Base-by-base conservation (phyloP, 805 yeast genomes). In the Pichia ethanolica region DNA sequence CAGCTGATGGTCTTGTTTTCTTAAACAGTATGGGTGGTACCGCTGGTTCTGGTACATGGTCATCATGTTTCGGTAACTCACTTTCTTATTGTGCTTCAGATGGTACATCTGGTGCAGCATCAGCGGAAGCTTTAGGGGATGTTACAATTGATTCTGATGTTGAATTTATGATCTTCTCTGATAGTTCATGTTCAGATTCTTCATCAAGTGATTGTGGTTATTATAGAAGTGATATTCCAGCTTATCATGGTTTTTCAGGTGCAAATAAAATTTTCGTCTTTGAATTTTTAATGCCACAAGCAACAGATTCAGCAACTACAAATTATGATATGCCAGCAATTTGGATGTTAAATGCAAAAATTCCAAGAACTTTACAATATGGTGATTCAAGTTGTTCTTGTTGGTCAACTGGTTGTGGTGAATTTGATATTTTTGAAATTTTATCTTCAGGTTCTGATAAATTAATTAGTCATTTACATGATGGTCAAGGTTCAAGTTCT, bases 321-420 rank as follows among this genome's bases (percentile, higher is more conserved):
- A 48, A 52, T 34, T 44, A 45, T 14, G 97, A 93, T 69, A 91
- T 93, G 98, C 99, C 99, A 58, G 98, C 99, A 54, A 78, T 64
- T 46, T 84, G 90, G 90, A 69, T 84, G 52, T 69, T 84, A 59
- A 83, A 84, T 56, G 83, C 87, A 33, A 75, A 79, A 56, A 82
- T 84, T 51, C 84, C 99, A 71, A 88, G 99, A 78, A 90, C 97
- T 58, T 71, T 83, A 63, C 98, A 93, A 73, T 93, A 93, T 71
- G 97, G 97, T 68, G 73, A 73, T 53, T 66, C 82, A 28, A 66
- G 78, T 25, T 93, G 98, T 76, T 89, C 97, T 36, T 93, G 99
- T 79, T 93, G 99, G 99, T 61, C 78, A 47, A 77, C 95, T 48
- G 98, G 98, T 54, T 93, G 99, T 73, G 99, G 99, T 74, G 99